phyloP scores from a whole-genome alignment of 2,329 filamentous ascomycete species.

The Proliferodiscus dingleyae region DNA sequence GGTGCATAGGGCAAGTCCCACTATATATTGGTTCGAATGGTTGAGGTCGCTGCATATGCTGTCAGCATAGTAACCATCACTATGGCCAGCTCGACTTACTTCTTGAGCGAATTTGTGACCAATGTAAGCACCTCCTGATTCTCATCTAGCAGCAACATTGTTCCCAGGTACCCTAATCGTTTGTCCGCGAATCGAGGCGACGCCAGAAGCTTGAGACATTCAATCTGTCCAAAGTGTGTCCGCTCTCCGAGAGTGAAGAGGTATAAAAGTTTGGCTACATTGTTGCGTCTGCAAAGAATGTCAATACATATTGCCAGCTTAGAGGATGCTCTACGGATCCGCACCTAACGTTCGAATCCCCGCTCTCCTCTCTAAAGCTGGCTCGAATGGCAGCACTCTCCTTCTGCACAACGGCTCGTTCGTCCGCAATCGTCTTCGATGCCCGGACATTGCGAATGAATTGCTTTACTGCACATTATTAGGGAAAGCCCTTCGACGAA shows the following conservation, averaged over 20 bases:
- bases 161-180: slow-evolving; percentile 89
- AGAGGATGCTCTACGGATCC: slow-evolving; percentile 25
- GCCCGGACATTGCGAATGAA: slow-evolving; percentile 99
- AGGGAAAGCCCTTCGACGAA: slow-evolving; percentile 14
- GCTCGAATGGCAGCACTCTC: slow-evolving; percentile 96
- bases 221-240: slow-evolving; percentile 98
- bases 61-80: slow-evolving; percentile 2
- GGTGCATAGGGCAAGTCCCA: slow-evolving; percentile 91
- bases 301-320: slow-evolving; percentile 11
- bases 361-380: slow-evolving; percentile 95
- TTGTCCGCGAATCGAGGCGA: slow-evolving; percentile 98
- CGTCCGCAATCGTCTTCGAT: slow-evolving; percentile 97
- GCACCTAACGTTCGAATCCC: slow-evolving; percentile 85
- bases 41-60: slow-evolving; percentile 69
- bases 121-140: slow-evolving; percentile 97
- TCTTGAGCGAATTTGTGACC: slow-evolving; percentile 96
- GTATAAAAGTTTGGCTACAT: slow-evolving; percentile 96
- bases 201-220: slow-evolving; percentile 94
- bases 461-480: slow-evolving; percentile 73
- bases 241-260: slow-evolving; percentile 96
- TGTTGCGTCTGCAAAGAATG: slow-evolving; percentile 69
- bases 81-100: slow-evolving; percentile 51
- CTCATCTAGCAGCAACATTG: slow-evolving; percentile 92
- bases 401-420: slow-evolving; percentile 96
- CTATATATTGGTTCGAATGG: slow-evolving; percentile 97